Percentiles rank a stretch among this genome's conserved stretches.
Evolutionary conservation across 495 filamentous ascomycete species (phyloP).

Genomic region (Penicillium coffeae): DNA sequence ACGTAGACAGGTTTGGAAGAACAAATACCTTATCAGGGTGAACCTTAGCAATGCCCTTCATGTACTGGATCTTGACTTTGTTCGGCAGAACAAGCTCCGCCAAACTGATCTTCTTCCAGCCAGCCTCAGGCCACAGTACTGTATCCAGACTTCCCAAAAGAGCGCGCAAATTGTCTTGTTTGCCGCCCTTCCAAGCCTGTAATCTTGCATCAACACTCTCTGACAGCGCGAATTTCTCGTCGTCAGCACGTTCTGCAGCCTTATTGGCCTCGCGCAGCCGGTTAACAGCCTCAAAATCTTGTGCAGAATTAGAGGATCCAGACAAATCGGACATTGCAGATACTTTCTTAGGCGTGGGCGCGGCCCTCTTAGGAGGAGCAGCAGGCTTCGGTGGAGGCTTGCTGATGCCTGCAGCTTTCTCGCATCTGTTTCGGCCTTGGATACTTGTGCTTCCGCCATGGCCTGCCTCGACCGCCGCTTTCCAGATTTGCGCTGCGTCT

Average conservation of each 20-base stretch:
- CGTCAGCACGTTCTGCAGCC: conserved; percentile 76
- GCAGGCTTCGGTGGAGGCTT: conserved; percentile 41
- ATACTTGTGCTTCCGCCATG: conserved; percentile 79
- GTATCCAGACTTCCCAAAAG: conserved; percentile 82
- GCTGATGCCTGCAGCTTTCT: conserved; percentile 67
- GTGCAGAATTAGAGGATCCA: conserved; percentile 17
- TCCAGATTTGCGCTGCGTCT: conserved; percentile 79
- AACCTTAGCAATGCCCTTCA: conserved; percentile 98
- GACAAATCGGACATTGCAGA: conserved; percentile 50
- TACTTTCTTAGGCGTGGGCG: conserved; percentile 32
- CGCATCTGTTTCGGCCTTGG: conserved; percentile 84
- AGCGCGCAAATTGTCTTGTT: conserved; percentile 88
- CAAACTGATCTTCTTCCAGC: conserved; percentile 96
- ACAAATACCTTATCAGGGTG: conserved; percentile 92
- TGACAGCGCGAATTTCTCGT: conserved; percentile 85
- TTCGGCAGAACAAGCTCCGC: conserved; percentile 82
- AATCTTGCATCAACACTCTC: conserved; percentile 80
- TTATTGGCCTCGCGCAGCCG: conserved; percentile 76
- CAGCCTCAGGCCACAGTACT: conserved; percentile 85
- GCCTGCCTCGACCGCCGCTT: conserved; percentile 73
- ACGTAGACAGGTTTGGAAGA: not conserved
- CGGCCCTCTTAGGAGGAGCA: conserved; percentile 33
- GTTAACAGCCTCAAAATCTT: conserved; percentile 60
- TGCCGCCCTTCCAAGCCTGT: conserved; percentile 76
- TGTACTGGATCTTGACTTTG: conserved; percentile 95